Evolutionary conservation across 2,329 filamentous ascomycete species (phyloP), one percentile per base, ranked within the genome.

Genomic region (Exophiala dermatitidis): DNA sequence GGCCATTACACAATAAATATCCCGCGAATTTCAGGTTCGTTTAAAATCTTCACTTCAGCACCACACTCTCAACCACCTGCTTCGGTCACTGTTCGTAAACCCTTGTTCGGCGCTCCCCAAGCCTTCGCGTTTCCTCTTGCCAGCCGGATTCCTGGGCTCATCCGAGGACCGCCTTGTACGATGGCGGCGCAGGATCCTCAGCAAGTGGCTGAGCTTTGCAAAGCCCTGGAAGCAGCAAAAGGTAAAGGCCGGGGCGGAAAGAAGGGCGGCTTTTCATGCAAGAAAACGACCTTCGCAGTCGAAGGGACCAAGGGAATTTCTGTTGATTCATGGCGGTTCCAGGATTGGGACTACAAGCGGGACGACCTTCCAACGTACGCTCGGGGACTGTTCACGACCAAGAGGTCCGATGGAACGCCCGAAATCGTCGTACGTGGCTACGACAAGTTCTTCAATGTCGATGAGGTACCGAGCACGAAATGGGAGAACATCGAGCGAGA

Each of bases 391-490:
- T 98, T 98, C 71, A 98, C 90, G n/a, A 86, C 85, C 40, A 80
- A 73, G 59, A 84, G 80, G 58, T 74, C 77, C 46, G 75, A 80
- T 29, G 82, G 83, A 5, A 75, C 80, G 5, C 74, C 81, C 8
- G 88, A 95, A 69, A 96, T 98, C 62, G 86, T 80, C 1, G 82
- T 89, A 46, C 81, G 93, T 63, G 93, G 93, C 48, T 98, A 98
- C 71, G 91, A 98, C 77, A 98, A 98, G 72, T 98, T 98, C 75
- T 98, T 98, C 81, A 98, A 98, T 64, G 79, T 88, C 38, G 81
- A 81, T 47, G 93, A 98, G 72, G 85, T 95, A 5, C 70, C 74
- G 44, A 82, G 86, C 60, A 98, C 93, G 2, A 79, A 84, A 63
- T 98, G 93, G 93, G 69, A 75, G 10, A 87, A 85, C 65, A 88